Evolutionary conservation across 352 stramenopile genomes (phyloP).

Genomic region (Globisporangium barbulae): DNA sequence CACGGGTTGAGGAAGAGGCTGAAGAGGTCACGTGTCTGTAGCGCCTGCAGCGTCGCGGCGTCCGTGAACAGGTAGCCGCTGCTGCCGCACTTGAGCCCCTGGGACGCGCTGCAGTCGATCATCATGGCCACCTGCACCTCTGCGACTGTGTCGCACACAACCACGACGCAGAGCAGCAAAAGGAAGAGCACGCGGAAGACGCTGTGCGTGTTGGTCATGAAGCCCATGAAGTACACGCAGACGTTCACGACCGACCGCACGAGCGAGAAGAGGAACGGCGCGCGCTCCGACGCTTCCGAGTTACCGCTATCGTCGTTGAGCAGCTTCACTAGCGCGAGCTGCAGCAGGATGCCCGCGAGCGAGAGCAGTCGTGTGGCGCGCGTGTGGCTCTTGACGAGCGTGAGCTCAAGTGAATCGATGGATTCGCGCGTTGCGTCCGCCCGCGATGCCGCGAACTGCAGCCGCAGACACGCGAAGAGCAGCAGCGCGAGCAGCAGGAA

Average conservation of each 20-base stretch:
- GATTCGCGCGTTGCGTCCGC: constrained; percentile 10
- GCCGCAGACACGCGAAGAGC: constrained; percentile 28
- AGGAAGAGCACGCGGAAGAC: constrained; percentile 48
- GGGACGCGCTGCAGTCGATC: constrained; percentile 37
- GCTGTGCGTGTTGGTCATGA: constrained; percentile 70
- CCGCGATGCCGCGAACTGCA: constrained; percentile 20
- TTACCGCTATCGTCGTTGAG: constrained; percentile 16
- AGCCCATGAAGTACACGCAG: constrained; percentile 48
- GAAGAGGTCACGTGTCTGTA: constrained; percentile 37
- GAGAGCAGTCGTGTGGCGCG: constrained; percentile 42
- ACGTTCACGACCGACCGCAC: constrained; percentile 42
- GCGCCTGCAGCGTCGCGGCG: constrained; percentile 22
- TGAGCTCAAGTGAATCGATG: constrained; percentile 49
- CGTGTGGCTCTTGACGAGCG: constrained; percentile 58
- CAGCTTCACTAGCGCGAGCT: constrained; percentile 34
- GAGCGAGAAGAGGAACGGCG: constrained; percentile 45
- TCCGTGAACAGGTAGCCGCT: constrained; percentile 20
- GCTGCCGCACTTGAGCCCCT: constrained; percentile 47
- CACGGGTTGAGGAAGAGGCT: constrained; percentile 47
- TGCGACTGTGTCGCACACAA: constrained; percentile 44
- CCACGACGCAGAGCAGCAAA: constrained; percentile 30
- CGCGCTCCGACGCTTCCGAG: constrained; percentile 7
- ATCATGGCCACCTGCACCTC: constrained; percentile 59
- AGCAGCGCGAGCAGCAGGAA: constrained; percentile 39
- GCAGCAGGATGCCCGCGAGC: constrained; percentile 34